Evolutionary conservation across 2,329 filamentous ascomycete species (phyloP), one percentile per base, ranked within the genome.

Genomic region (Endoconidiophora polonica): DNA sequence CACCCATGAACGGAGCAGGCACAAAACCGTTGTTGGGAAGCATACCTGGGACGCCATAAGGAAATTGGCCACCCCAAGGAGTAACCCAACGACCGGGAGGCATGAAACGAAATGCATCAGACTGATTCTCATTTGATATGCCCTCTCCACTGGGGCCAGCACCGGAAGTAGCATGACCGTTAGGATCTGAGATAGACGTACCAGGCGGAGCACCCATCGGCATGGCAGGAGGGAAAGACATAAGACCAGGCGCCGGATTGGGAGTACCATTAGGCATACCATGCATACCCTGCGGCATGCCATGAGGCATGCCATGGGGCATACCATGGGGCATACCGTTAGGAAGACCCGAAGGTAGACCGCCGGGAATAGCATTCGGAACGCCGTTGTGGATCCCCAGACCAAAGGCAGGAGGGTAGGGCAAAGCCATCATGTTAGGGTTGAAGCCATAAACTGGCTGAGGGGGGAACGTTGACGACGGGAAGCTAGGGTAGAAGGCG

Each of bases 371-470:
- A 33, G 52, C 14, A 26, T 36, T 26, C 5, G 48, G 48, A 18
- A 50, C 44, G 4, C 44, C 18, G 18, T 42, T 42, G 4, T 33
- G 33, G 24, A 49, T 36, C n/a, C 43, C 43, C 20, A 50, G 16
- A 16, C 52, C 39, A 24, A 47, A 53, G 14, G 52, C 29, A 9
- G 22, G 18, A 4, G 46, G 40, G 29, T 47, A 53, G 14, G 52
- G 44, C 29, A 50, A 57, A 41, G 58, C 55, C 44, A 65, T 53
- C 52, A 56, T 58, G 3, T 58, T 57, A 4, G 61, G 58, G 29
- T 57, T 50, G 23, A 63, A 61, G 5, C 61, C 59, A 36, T 62
- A 61, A 22, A 62, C 57, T 29, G 59, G 54, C 16, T 59, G 57
- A 23, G 59, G 52, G 22, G 55, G 62, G 53, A 58, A 62, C 4